Evolutionary conservation across 108 stramenopile species (phyloP).

Genomic region (Stephanodiscus triporus): DNA sequence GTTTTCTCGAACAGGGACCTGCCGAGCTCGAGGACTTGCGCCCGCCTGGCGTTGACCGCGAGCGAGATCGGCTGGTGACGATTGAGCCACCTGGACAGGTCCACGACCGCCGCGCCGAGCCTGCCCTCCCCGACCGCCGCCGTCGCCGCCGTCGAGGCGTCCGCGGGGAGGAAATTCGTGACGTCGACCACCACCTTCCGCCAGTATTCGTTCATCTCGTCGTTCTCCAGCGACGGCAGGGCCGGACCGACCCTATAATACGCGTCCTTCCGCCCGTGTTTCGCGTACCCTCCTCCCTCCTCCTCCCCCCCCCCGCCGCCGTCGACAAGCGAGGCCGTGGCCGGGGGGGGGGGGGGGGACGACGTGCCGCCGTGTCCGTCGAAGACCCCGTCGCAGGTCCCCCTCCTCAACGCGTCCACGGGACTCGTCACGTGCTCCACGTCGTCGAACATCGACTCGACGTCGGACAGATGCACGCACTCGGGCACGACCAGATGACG

Average conservation of each 20-base stretch:
- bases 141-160: conserved; percentile 20
- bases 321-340: background rate
- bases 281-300: conserved; percentile 46
- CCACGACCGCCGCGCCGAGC: conserved; percentile 21
- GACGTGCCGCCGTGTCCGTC: conserved; percentile 59
- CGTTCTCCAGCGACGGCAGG: conserved; percentile 52
- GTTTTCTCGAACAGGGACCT: conserved; percentile 72
- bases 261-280: conserved; percentile 58
- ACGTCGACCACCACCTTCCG: conserved; percentile 84
- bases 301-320: too few species aligned
- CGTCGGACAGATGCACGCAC: conserved; percentile 42
- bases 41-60: conserved; percentile 72
- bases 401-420: conserved; percentile 49
- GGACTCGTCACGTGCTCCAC: conserved; percentile 42
- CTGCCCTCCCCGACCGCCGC: conserved; percentile 15
- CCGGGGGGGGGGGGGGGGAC: conserved; percentile 48
- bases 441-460: conserved; percentile 57
- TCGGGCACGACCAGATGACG: conserved; percentile 77
- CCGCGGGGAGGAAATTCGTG: conserved; percentile 40
- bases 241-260: conserved; percentile 55
- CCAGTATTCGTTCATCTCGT: conserved; percentile 78
- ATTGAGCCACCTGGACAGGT: conserved; percentile 57
- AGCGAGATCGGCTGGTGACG: conserved; percentile 64
- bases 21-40: conserved; percentile 57
- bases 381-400: conserved; percentile 77